Evolutionary conservation across 176 grass and related monocot genomes (phyloP).

Genomic region (Triticum dicoccoides): DNA sequence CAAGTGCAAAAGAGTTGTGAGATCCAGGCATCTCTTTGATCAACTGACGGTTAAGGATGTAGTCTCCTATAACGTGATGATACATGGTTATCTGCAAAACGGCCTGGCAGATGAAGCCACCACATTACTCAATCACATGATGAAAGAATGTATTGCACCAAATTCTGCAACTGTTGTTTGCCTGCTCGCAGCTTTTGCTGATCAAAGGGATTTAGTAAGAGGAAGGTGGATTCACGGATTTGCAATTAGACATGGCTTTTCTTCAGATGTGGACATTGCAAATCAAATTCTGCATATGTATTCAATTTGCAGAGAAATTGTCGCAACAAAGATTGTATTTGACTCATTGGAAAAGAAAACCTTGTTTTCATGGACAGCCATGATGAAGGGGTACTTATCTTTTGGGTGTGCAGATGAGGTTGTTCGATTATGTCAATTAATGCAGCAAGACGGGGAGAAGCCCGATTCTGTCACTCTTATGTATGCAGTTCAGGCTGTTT

Average conservation of each 20-base stretch:
- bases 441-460: conserved; percentile 40
- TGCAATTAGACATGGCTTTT: conserved; percentile 38
- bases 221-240: conserved; percentile 54
- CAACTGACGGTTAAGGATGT: conserved; percentile 41
- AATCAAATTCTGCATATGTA: conserved; percentile 62
- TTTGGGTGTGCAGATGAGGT: conserved; percentile 35
- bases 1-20: conserved; percentile 34
- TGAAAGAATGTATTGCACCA: conserved; percentile 30
- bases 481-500: conserved; percentile 44
- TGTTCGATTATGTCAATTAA: conserved; percentile 35
- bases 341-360: conserved; percentile 46
- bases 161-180: conserved; percentile 43
- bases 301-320: conserved; percentile 35
- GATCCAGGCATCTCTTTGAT: conserved; percentile 52
- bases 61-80: conserved; percentile 54
- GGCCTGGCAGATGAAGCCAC: conserved; percentile 31
- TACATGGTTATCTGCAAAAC: conserved; percentile 55
- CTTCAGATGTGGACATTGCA: conserved; percentile 50
- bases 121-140: conserved; percentile 41
- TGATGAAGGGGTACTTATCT: conserved; percentile 63
- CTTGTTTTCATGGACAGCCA: conserved; percentile 65
- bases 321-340: conserved; percentile 42
- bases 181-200: conserved; percentile 44
- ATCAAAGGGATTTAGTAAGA: conserved; percentile 39
- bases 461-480: conserved; percentile 47